Evolutionary conservation across 768 basidiomycete genomes (phyloP), one percentile per base, ranked within the genome.

Genomic region (Lactifluus echinatus): DNA sequence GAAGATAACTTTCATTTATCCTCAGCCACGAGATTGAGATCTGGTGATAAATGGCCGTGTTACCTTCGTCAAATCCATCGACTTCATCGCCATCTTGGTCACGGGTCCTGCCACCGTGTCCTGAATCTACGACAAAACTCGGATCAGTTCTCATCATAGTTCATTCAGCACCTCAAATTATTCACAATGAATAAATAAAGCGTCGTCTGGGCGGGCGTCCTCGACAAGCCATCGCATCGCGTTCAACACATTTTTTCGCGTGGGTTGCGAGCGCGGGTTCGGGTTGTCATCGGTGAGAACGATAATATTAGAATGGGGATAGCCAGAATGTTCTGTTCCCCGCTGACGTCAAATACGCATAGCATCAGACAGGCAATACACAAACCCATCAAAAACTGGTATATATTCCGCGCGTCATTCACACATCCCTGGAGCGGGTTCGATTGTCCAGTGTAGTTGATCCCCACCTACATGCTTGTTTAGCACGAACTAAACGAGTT

Each of bases 151-250:
- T 15, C 36, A 34, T 3, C 12, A 34, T 36, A n/a, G n/a, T 33
- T 26, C 44, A 10, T n/a, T n/a, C n/a, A 28, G 43, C n/a, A 12
- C 26, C 44, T 11, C 55, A 2, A 6, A 14, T 1, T 31, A 69
- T 80, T 55, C 57, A 87, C 89, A 94, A 63, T 93, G 93, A 77
- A 94, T 89, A 75, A 93, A 93, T 31, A 94, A 74, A 3, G 93
- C 84, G 64, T 95, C 92, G 61, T 93, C 85, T 1, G 89, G 82
- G 17, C 73, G 72, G 12, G 94, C 93, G 60, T 77, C 85, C 15
- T 70, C 72, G 17, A 93, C 89, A n/a, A 99, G 83, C 94, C 93
- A 97, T 57, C 82, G 77, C 90, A 95, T 94, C 4, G 87, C 93
- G 44, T 77, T 71, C 40, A 89, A 78, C 37, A 99, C 94, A 68